Evolutionary conservation across 2,329 filamentous ascomycete species (phyloP), one percentile per base, ranked within the genome.

Genomic region (Chaetothyriales sp.): DNA sequence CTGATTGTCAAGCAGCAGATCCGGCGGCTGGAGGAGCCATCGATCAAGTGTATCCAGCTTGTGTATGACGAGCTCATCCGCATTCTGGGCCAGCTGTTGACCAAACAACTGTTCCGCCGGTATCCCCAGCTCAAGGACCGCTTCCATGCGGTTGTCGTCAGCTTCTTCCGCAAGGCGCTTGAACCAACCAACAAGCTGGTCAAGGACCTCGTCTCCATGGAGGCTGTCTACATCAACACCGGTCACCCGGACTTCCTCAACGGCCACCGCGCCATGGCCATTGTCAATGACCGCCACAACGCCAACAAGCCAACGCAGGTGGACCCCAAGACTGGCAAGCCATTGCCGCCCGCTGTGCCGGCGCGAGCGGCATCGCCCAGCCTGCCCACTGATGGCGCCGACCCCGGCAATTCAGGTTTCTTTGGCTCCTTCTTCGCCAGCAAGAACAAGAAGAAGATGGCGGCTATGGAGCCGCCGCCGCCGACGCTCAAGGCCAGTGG

Each of bases 361-460:
- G 81, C 75, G 48, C 81, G 88, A 56, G 80, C 85, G 44, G 77
- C 78, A 50, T 94, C 83, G 64, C 92, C 87, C 6, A 84, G 82
- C 42, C 71, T 87, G 47, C 80, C 81, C 49, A 65, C 69, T 48
- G 71, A 80, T 44, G 59, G 65, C 43, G 69, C 72, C 18, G 69
- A 72, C 36, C 70, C 69, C 25, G 68, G 67, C 54, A 86, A 86
- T 64, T 73, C 77, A 53, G 88, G 90, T 39, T 98, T 98, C 77
- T 98, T 98, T 62, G 92, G 92, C 60, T 94, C 86, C 63, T 98
- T 98, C 78, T 98, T 95, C 65, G 87, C 92, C 9, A 89, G 86
- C 64, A 98, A 96, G 79, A 98, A 96, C 74, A 98, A 96, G 81
- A 98, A 98, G 79, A 96, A 95, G 83, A 93, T 94, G 72, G 92